Evolutionary conservation across 2,329 filamentous ascomycete genomes (phyloP).

Genomic region (Macrophomina phaseolina): DNA sequence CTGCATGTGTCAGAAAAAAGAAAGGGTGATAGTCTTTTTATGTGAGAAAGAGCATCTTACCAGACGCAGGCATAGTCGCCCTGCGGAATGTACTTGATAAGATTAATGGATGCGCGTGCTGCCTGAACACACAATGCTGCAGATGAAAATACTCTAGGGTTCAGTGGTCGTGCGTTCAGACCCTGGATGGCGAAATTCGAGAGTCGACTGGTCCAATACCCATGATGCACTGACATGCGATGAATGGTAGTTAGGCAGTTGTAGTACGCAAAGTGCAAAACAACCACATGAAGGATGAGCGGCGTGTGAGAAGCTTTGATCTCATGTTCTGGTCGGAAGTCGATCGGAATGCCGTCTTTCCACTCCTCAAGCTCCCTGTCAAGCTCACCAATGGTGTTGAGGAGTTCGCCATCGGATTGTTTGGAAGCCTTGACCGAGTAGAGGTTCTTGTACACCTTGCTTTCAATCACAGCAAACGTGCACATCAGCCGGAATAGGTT

Average conservation of each 20-base stretch:
- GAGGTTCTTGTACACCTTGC: conserved; percentile 88
- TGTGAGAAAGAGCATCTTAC: conserved; percentile 57
- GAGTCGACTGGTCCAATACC: conserved; percentile 94
- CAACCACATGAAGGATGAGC: conserved; percentile 91
- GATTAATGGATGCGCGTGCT: conserved; percentile 87
- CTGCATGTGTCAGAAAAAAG: conserved; percentile 48
- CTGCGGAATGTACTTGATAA: conserved; percentile 95
- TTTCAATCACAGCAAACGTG: conserved; percentile 88
- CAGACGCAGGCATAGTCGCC: conserved; percentile 95
- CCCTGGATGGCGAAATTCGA: conserved; percentile 96
- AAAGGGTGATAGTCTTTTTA: neutral
- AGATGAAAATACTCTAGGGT: conserved; percentile 92
- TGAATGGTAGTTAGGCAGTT: conserved; percentile 98
- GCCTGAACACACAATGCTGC: conserved; percentile 92
- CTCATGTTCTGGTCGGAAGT: conserved; percentile 96
- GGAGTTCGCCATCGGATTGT: conserved; percentile 87
- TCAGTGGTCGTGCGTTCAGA: conserved; percentile 85
- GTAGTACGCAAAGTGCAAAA: conserved; percentile 96
- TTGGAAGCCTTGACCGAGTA: conserved; percentile 93
- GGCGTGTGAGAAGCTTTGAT: conserved; percentile 93
- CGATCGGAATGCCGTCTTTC: conserved; percentile 94
- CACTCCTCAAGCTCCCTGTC: conserved; percentile 84
- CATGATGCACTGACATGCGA: conserved; percentile 96
- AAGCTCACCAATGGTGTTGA: conserved; percentile 94
- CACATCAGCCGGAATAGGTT: conserved; percentile 95